Conservation (phyloP, 2,329 filamentous ascomycete species). For the Hypomyces rosellus region DNA sequence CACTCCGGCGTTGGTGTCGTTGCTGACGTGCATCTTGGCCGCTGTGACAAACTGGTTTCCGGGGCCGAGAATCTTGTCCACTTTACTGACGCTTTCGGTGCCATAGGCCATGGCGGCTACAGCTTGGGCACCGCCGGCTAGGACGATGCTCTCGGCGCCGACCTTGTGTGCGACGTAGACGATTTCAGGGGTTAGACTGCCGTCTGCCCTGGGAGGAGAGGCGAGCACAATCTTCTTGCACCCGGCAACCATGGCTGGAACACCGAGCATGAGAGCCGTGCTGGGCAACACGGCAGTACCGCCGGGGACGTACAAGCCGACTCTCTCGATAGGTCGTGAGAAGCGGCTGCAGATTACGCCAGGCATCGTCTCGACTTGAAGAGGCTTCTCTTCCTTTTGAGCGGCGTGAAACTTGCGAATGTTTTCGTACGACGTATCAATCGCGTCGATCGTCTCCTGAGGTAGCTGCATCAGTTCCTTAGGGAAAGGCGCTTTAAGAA, state of each 20-base stretch:
- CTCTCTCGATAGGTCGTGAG: constrained; percentile 82
- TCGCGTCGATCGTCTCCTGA: constrained; percentile 80
- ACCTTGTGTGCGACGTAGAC: constrained; percentile 97
- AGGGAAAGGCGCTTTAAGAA: constrained; percentile 85
- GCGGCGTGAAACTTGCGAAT: constrained; percentile 91
- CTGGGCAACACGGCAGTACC: constrained; percentile 96
- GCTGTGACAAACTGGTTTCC: constrained; percentile 98
- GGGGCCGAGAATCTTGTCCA: constrained; percentile 96
- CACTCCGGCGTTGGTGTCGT: constrained; percentile 91
- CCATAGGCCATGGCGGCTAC: constrained; percentile 97
- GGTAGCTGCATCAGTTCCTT: constrained; percentile 77
- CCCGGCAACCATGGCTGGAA: constrained; percentile 94
- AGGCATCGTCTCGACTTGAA: constrained; percentile 94
- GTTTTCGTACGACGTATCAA: constrained; percentile 89
- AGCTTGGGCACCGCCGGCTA: constrained; percentile 92
- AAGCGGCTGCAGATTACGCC: constrained; percentile 94
- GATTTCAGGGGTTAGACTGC: constrained; percentile 89
- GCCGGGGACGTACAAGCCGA: constrained; percentile 94
- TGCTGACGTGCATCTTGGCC: constrained; percentile 96
- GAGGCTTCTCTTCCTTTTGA: constrained; percentile 74
- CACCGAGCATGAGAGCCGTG: constrained; percentile 95
- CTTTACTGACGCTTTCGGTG: constrained; percentile 88
- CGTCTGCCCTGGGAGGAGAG: constrained; percentile 82
- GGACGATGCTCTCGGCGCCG: constrained; percentile 89
- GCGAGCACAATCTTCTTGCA: constrained; percentile 93